Evolutionary conservation across 2,329 filamentous ascomycete species (phyloP).

Genomic region (Fusarium kyushuense): DNA sequence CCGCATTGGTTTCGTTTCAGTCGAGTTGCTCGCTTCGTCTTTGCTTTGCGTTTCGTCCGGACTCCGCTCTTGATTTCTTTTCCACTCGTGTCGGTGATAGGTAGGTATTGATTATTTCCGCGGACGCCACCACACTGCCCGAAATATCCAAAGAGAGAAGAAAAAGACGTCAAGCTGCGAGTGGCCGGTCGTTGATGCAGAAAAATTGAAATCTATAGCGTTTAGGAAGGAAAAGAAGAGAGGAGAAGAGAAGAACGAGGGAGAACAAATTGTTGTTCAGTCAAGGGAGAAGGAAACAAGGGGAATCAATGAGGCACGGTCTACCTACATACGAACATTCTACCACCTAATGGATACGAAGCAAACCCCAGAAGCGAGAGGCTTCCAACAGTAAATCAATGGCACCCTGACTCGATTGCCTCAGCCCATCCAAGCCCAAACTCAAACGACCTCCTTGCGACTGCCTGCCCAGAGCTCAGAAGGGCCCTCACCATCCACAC

Average conservation of each 20-base stretch:
- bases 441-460: neutral
- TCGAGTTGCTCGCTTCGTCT: conserved; percentile 14
- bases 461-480: conserved; percentile 7
- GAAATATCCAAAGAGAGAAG: conserved; percentile 3
- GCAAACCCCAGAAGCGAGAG: conserved; percentile 42
- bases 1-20: conserved; percentile 14
- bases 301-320: conserved; percentile 25
- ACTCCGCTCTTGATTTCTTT: conserved; percentile 29
- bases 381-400: conserved; percentile 30
- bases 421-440: conserved; percentile 23
- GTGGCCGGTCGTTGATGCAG: conserved; percentile 11
- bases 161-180: conserved; percentile 14
- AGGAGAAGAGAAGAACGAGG: conserved; percentile 14
- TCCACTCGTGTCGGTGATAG: conserved; percentile 6
- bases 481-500: neutral
- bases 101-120: conserved; percentile 17
- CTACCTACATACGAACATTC: conserved; percentile 8
- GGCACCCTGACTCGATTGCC: conserved; percentile 34
- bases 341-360: conserved; percentile 33
- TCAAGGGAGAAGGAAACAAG: conserved; percentile 35
- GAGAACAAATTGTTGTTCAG: conserved; percentile 14
- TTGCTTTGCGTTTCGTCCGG: conserved; percentile 22
- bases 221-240: neutral
- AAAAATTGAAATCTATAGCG: conserved; percentile 10
- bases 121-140: conserved; percentile 25